These are phyloP conservation scores for Meyerozyma athensensis DNA, from an alignment of 1,139 yeast species.

Conservation along the genomic window DNA sequence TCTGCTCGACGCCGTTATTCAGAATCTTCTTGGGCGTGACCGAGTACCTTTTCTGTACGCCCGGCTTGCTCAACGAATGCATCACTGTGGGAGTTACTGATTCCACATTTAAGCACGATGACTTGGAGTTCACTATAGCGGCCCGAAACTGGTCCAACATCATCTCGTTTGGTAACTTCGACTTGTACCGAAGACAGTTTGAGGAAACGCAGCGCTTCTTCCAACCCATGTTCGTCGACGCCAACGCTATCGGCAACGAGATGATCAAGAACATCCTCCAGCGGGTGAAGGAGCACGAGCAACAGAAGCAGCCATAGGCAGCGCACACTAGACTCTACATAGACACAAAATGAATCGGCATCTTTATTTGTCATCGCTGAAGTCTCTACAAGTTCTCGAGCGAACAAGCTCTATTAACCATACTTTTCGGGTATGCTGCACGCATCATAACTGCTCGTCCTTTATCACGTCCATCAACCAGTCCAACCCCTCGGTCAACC, in stretches of 20 bases:
- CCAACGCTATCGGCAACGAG: slow-evolving; percentile 86
- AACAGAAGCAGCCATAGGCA: too few relatives aligned
- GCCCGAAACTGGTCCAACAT: slow-evolving; percentile 84
- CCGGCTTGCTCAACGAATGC: slow-evolving; percentile 74
- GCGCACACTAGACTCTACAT: too few relatives aligned
- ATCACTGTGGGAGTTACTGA: slow-evolving; percentile 66
- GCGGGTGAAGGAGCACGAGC: slow-evolving; percentile 44
- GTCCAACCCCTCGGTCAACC: slow-evolving; percentile 91
- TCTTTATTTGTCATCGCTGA: too few relatives aligned
- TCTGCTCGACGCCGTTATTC: slow-evolving; percentile 89
- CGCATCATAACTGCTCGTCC: slow-evolving; percentile 66
- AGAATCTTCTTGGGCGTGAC: slow-evolving; percentile 92
- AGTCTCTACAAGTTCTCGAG: too few relatives aligned
- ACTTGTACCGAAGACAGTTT: slow-evolving; percentile 65
- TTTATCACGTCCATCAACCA: slow-evolving; percentile 96
- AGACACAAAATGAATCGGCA: too few relatives aligned
- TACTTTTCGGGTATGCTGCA: too few relatives aligned
- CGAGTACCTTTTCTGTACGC: slow-evolving; percentile 83
- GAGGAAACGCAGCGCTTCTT: slow-evolving; percentile 78
- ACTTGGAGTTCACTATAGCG: slow-evolving; percentile 77
- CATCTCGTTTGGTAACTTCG: slow-evolving; percentile 72
- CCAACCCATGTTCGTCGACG: slow-evolving; percentile 82
- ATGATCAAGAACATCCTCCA: slow-evolving; percentile 84
- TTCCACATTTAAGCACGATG: slow-evolving; percentile 75
- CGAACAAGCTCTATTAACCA: too few relatives aligned